Base-by-base conservation (phyloP, 495 filamentous ascomycete genomes). In the Cairneyella variabilis region DNA sequence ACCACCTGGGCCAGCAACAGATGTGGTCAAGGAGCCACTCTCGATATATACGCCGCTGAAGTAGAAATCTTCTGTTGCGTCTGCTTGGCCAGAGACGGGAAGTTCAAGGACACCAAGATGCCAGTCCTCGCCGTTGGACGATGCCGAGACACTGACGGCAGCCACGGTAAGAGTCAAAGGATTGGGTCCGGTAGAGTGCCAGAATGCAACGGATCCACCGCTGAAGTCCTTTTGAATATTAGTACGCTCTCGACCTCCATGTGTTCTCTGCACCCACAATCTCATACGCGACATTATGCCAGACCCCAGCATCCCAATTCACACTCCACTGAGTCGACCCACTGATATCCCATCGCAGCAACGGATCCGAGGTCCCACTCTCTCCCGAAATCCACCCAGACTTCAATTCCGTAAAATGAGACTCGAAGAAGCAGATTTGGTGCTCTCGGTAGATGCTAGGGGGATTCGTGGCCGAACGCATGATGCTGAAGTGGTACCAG, bases 341-440 rank as follows among this genome's bases (percentile, higher is more conserved):
- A 37, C 69, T 67, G 10, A 77, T 76, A 51, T 74, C 71, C 79
- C 78, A 84, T 28, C 74, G 69, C 11, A 38, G 53, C 54, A 72
- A 67, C 1, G 66, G 59, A 58, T 86, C 80, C 44, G 60, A 62
- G 23, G 76, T 74, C 27, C 76, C 80, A 43, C 62, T 55, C 66
- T 82, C 80, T 48, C 83, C 83, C 41, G 73, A 75, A 49, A 82
- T 69, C 76, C 76, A 78, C 50, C 85, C 86, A 55, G 80, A 81
- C 71, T 89, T 88, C 64, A 90, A 67, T 71, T 88, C 85, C 50
- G 85, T 88, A 67, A 88, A 89, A 71, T 88, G 84, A 64, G 74
- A 80, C 72, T 88, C 77, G 61, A 89, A 89, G 72, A 89, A 89
- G 60, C 76, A 79, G 53, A 89, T 83, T 67, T 89, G 85, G 64